A percentile compares a stretch with the other conserved stretches of the same genome.
Evolutionary conservation across 2,329 filamentous ascomycete genomes (phyloP).

Genomic region (Ophiosphaerella narmari): DNA sequence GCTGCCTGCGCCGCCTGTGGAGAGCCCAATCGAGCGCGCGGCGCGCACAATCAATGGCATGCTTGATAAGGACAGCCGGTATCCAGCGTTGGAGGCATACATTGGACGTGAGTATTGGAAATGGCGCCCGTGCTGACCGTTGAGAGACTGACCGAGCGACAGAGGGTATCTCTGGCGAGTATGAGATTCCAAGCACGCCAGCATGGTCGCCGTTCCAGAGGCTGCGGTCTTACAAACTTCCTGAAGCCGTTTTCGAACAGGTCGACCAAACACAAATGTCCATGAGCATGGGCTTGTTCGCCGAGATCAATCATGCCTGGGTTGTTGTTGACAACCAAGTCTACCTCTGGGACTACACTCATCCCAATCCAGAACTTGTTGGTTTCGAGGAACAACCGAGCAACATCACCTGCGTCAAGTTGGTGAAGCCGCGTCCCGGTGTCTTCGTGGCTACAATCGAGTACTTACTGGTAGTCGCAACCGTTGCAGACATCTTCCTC

Average conservation of each 20-base stretch:
- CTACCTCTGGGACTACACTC: constrained; percentile 97
- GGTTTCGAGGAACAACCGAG: constrained; percentile 89
- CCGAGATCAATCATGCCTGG: constrained; percentile 93
- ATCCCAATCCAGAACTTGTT: constrained; percentile 86
- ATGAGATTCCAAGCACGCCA: constrained; percentile 71
- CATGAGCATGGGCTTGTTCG: constrained; percentile 94
- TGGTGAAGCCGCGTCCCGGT: constrained; percentile 80
- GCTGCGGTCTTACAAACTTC: constrained; percentile 84
- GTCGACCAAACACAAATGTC: constrained; percentile 85
- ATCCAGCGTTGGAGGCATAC: constrained; percentile 88
- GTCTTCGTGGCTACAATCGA: constrained; percentile 88
- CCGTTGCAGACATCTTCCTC: constrained; percentile 79
- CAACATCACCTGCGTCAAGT: constrained; percentile 86
- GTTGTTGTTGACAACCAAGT: constrained; percentile 93
- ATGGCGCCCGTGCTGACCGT: neutral
- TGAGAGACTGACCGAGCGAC: constrained; percentile 34
- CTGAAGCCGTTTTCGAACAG: constrained; percentile 88
- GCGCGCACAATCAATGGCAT: constrained; percentile 82
- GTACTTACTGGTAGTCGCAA: constrained; percentile 87
- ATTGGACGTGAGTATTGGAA: constrained; percentile 70
- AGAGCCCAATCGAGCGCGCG: constrained; percentile 75
- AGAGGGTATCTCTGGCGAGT: constrained; percentile 92
- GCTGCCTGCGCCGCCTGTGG: constrained; percentile 26
- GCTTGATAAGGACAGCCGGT: constrained; percentile 75
- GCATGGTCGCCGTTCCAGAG: constrained; percentile 91